Evolutionary conservation across 2,329 filamentous ascomycete species (phyloP).

Genomic region (Pseudopyrenochaeta lycopersici): DNA sequence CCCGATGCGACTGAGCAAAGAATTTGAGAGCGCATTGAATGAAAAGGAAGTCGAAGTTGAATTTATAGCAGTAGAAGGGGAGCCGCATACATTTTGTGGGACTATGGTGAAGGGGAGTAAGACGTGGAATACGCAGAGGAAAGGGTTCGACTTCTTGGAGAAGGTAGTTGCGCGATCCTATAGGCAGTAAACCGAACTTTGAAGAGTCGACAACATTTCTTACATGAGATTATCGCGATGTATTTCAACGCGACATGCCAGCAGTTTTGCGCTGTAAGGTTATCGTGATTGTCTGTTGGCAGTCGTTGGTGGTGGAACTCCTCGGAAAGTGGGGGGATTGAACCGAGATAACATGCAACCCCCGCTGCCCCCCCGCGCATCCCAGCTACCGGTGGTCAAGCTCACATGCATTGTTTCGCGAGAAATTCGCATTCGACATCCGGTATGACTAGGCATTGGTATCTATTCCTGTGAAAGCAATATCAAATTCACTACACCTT

Average conservation of each 20-base stretch:
- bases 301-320: not conserved
- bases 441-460: not conserved
- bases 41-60: constrained; percentile 1
- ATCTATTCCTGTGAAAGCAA: not conserved
- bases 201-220: no score
- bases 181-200: not conserved
- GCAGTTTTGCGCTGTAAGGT: no score
- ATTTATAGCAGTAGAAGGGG: constrained; percentile 16
- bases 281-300: no score
- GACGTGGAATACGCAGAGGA: constrained; percentile 18
- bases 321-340: constrained; percentile 1
- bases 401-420: no score
- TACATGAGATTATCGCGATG: not conserved
- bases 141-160: constrained; percentile 20
- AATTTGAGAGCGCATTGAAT: constrained; percentile 9
- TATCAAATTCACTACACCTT: not conserved
- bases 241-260: not conserved
- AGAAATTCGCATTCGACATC: no score
- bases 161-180: not conserved
- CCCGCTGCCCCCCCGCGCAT: no score
- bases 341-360: no score
- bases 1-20: constrained; percentile 17
- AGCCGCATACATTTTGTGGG: constrained; percentile 25
- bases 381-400: no score
- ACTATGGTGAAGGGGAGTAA: constrained; percentile 20